Base-by-base conservation (phyloP, 2,329 filamentous ascomycete genomes). In the Claviceps digitariae region DNA sequence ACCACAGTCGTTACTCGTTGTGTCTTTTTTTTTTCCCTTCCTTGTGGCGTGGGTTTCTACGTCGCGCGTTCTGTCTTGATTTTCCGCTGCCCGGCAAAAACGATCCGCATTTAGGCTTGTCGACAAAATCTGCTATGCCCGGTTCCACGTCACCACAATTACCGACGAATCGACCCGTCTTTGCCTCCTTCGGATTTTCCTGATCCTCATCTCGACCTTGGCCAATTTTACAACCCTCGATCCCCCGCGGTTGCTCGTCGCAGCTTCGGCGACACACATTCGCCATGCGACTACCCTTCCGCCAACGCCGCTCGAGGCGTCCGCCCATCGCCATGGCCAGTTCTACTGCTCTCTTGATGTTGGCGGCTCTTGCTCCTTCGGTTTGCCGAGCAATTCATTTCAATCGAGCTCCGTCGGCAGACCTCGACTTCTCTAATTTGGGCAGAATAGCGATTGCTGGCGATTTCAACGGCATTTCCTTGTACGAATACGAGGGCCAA, bases 391-490 rank as follows among this genome's bases (percentile, higher is more conserved):
- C 79, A 41, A 69, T 83, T 56, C 75, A 72, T 31, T 84, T 87
- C 66, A 78, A 73, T 47, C 67, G 79, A 15, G 76, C 81, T 41
- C 81, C 87, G 3, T 73, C 81, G 15, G 74, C 86, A 54, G 83
- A 90, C 62, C 79, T 98, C 64, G 86, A 95, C 65, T 77, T 95
- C 55, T 79, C 78, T 29, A 73, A 82, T 54, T 74, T 98, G 38
- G 93, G 93, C 54, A 82, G 86, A 61, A 83, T 96, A 59, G 90
- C 87, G 52, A 77, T 98, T 55, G 86, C 83, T 1, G 93, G 93
- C 61, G 84, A 96, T 69, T 98, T 95, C 66, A 82, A 87, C 63
- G 88, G 90, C 52, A 86, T 97, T 62, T 96, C 93, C 13, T 74
- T 96, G 41, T 97, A 93, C 72, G 75, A 90, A 64, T 97, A 83